Evolutionary conservation across 192 early-diverging fungal genomes (phyloP).

Genomic region (Backusella luteola): DNA sequence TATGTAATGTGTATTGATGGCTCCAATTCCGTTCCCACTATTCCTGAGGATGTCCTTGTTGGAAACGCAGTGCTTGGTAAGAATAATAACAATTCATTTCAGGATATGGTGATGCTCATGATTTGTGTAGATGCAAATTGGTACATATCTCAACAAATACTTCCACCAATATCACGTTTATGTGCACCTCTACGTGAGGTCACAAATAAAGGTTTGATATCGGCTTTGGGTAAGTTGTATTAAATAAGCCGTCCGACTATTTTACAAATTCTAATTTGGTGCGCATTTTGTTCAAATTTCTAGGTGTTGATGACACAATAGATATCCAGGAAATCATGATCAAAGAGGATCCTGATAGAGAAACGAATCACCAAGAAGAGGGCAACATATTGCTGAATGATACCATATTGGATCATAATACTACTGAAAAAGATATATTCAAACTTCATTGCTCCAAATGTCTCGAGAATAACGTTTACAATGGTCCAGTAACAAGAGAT

Average conservation of each 20-base stretch:
- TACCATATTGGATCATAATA: not conserved
- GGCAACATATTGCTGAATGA: not conserved
- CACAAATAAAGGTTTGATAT: not conserved
- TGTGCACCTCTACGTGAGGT: not conserved
- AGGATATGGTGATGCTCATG: not conserved
- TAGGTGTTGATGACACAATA: not conserved
- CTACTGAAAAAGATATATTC: not conserved
- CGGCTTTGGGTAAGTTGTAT: not conserved
- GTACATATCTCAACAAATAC: not conserved
- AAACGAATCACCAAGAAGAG: not conserved
- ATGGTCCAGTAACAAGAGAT: not conserved
- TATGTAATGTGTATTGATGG: constrained; percentile 80
- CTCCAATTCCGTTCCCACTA: constrained; percentile 72
- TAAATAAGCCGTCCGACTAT: not conserved
- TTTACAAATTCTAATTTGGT: not conserved
- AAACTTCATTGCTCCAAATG: not conserved
- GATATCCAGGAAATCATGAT: not conserved
- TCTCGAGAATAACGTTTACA: not conserved
- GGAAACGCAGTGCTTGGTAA: constrained; percentile 43
- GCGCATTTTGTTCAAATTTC: no score
- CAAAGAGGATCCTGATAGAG: not conserved
- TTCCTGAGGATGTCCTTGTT: constrained; percentile 76
- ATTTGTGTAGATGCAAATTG: not conserved
- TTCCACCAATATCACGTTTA: not conserved
- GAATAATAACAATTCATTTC: constrained; percentile 12